phyloP scores from a whole-genome alignment of 2,329 filamentous ascomycete species.

The Thielaviopsis euricoi region DNA sequence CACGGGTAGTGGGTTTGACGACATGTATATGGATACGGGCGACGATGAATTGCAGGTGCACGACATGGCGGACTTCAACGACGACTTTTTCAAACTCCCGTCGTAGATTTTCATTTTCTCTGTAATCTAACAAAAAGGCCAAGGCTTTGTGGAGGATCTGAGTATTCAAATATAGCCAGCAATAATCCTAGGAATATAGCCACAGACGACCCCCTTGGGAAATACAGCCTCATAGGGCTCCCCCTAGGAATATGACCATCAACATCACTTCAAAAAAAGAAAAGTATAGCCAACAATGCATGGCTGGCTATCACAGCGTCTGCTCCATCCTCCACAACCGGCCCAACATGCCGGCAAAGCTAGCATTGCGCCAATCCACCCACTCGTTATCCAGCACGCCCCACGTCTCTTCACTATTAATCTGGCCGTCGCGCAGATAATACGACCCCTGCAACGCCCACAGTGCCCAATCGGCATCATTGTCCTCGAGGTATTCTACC shows the following conservation, averaged over 20 bases:
- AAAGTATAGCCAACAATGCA: no score
- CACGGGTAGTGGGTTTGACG: background rate
- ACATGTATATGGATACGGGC: slow-evolving; percentile 7
- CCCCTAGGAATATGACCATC: no score
- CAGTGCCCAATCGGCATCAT: slow-evolving; percentile 42
- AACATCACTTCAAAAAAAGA: no score
- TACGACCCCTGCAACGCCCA: slow-evolving; percentile 44
- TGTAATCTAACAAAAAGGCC: background rate
- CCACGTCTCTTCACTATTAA: slow-evolving; percentile 37
- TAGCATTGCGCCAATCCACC: slow-evolving; percentile 22
- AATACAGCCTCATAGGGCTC: no score
- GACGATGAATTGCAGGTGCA: slow-evolving; percentile 5
- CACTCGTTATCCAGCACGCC: slow-evolving; percentile 30
- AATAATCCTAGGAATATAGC: no score
- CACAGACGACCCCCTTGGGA: no score
- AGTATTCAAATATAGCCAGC: no score
- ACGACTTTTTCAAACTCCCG: slow-evolving; percentile 5
- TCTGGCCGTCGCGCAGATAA: slow-evolving; percentile 33
- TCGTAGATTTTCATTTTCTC: background rate
- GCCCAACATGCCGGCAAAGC: slow-evolving; percentile 21
- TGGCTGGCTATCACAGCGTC: slow-evolving; percentile 15
- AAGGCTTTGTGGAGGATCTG: background rate
- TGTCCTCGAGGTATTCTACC: slow-evolving; percentile 32
- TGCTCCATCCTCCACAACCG: slow-evolving; percentile 24
- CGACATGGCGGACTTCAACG: slow-evolving; percentile 9